Conservation (phyloP, 225 moss, liverwort and hornwort genomes). For the Pseudisothecium myosuroides region DNA sequence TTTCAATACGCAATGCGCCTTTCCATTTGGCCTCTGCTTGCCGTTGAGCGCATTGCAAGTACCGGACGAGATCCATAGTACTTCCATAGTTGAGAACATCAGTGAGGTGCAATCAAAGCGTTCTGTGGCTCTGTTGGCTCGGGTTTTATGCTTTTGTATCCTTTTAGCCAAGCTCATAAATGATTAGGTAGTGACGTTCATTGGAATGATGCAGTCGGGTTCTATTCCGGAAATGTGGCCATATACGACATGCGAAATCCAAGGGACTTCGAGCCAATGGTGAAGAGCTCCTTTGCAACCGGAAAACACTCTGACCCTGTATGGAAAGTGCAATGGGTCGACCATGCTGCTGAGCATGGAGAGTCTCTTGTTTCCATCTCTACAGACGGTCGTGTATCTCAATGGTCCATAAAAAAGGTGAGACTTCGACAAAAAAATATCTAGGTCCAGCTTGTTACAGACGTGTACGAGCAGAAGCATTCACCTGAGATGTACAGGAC, state of each 20-base stretch:
- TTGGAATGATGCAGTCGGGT: constrained; percentile 51
- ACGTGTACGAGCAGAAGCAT: not conserved
- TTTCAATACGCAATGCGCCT: not conserved
- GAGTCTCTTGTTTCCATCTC: constrained; percentile 84
- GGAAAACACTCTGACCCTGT: constrained; percentile 88
- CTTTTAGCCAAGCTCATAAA: not conserved
- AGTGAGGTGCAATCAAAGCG: not conserved
- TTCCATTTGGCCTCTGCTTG: not conserved
- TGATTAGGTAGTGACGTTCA: not conserved
- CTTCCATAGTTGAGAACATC: not conserved
- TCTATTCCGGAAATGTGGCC: constrained; percentile 81
- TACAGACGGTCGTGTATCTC: constrained; percentile 91
- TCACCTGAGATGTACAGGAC: not conserved
- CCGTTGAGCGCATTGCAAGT: not conserved
- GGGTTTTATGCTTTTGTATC: not conserved
- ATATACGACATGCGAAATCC: constrained; percentile 85
- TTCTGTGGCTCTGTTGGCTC: not conserved
- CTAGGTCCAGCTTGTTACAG: not conserved
- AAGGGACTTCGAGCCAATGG: constrained; percentile 65
- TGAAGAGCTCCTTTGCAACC: constrained; percentile 63
- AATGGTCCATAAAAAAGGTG: constrained; percentile 94
- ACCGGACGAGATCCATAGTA: not conserved
- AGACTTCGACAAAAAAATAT: not conserved
- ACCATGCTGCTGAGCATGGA: constrained; percentile 69
- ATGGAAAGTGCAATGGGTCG: constrained; percentile 95